Base-by-base conservation (phyloP, 2,329 filamentous ascomycete genomes). In the Diaporthe citriasiana region DNA sequence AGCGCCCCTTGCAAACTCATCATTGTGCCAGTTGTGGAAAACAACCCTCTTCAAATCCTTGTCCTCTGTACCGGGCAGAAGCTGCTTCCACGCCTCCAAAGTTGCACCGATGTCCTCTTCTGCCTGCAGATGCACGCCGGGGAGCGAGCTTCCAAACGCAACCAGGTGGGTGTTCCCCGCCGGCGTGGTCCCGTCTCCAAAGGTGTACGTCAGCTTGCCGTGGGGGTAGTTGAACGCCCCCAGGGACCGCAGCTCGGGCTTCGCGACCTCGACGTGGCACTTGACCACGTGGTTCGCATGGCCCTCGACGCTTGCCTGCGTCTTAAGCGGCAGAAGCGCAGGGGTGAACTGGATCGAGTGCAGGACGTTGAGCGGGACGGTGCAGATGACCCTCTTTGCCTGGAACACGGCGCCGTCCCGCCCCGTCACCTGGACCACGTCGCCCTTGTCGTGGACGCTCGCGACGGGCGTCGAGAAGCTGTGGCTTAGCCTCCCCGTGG, bases 81-180 rank as follows among this genome's bases (percentile, higher is more conserved):
- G 51, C 10, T 53, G 59, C 35, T 30, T 57, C 59, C 70, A 74
- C 2, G 73, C 73, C 51, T 72, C 53, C 15, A 74, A 27, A 0
- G 73, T 74, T 17, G 56, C 73, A 3, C 82, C 74, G 3, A 86
- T 80, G 56, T 86, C 78, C 9, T 84, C 83, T 17, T 87, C 85
- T 0, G 84, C 84, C 2, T 86, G 79, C 6, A 87, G 82, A 50
- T 86, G 84, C n/a, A 84, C 84, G 17, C 82, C 77, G 2, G 81
- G 76, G 19, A 68, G 40, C 1, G 72, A 74, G 0, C 82, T 83
- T 0, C 86, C 85, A 68, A 88, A 88, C 1, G 82, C 81, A 0
- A 88, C 86, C 1, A 88, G 78, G 47, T 88, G 86, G 0, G 86
- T 87, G 51, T 87, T 87, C 0, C 86, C 85, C 0, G 82, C 81